Evolutionary conservation across 345 rosid genomes (phyloP).

Genomic region (Dipteronia sinensis): DNA sequence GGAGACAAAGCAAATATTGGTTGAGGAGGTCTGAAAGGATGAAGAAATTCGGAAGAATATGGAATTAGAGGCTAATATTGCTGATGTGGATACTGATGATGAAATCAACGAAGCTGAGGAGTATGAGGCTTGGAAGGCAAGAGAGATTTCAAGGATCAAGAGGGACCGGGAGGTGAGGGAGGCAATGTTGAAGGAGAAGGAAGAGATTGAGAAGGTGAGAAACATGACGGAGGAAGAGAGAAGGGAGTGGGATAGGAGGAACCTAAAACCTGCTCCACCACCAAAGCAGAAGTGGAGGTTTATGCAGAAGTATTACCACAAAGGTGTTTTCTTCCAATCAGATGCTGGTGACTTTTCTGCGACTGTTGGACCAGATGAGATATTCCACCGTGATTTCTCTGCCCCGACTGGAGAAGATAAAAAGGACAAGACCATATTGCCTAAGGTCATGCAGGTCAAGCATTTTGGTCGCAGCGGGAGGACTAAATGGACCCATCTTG

Average conservation of each 20-base stretch:
- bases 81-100: slow-evolving; percentile 71
- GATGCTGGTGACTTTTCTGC: slow-evolving; percentile 32
- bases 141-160: slow-evolving; percentile 79
- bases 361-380: background rate
- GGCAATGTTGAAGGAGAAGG: slow-evolving; percentile 71
- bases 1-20: slow-evolving; percentile 66
- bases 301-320: slow-evolving; percentile 80
- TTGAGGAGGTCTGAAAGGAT: slow-evolving; percentile 64
- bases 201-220: slow-evolving; percentile 74
- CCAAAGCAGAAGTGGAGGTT: slow-evolving; percentile 71
- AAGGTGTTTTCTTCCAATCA: slow-evolving; percentile 70
- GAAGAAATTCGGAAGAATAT: slow-evolving; percentile 63
- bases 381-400: slow-evolving; percentile 55
- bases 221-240: slow-evolving; percentile 84
- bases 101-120: slow-evolving; percentile 63
- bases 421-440: slow-evolving; percentile 69
- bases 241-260: slow-evolving; percentile 83
- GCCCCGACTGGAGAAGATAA: slow-evolving; percentile 82
- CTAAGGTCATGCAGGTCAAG: slow-evolving; percentile 79
- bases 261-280: slow-evolving; percentile 55
- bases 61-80: slow-evolving; percentile 44
- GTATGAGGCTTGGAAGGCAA: slow-evolving; percentile 79
- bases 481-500: slow-evolving; percentile 90
- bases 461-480: slow-evolving; percentile 85
- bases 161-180: slow-evolving; percentile 67